A percentile compares a stretch with the other conserved stretches of the same genome.
phyloP scores from a whole-genome alignment of 495 filamentous ascomycete species.

The Friedmanniomyces endolithicus region DNA sequence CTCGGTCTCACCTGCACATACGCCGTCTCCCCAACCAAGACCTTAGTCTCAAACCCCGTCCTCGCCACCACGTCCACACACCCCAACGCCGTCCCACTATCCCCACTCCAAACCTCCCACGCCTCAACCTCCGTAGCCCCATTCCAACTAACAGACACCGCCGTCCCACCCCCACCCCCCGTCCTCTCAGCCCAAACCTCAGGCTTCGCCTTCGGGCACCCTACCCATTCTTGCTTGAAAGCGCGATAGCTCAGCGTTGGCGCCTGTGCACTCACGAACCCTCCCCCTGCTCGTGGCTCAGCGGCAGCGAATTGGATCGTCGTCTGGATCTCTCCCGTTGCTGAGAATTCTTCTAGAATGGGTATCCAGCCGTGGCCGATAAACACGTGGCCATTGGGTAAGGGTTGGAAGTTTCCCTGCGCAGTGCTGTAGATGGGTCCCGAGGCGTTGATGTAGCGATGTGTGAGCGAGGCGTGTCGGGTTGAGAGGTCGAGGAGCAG shows the following conservation, averaged over 20 bases:
- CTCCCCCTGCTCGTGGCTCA: constrained; percentile 2
- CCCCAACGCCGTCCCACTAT: not conserved
- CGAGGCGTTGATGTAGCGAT: constrained; percentile 8
- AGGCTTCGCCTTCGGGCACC: constrained; percentile 8
- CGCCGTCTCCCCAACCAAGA: not conserved
- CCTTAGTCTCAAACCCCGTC: constrained; percentile 13
- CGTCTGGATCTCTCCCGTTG: constrained; percentile 18
- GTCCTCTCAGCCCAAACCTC: constrained; percentile 4
- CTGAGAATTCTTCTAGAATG: constrained; percentile 15
- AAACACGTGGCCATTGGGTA: constrained; percentile 21
- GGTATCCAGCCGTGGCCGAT: constrained; percentile 21
- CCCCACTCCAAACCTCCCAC: constrained; percentile 8
- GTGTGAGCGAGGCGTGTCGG: constrained; percentile 6
- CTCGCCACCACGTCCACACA: constrained; percentile 1
- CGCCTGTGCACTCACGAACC: constrained; percentile 2
- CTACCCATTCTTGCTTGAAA: constrained; percentile 16
- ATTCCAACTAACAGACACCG: constrained; percentile 20
- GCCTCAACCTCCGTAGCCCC: constrained; percentile 17
- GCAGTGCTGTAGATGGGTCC: constrained; percentile 15
- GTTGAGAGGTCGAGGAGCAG: constrained; percentile 8
- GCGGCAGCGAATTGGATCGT: constrained; percentile 13
- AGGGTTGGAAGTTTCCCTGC: constrained; percentile 21
- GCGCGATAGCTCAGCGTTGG: constrained; percentile 14
- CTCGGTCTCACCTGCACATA: constrained; percentile 10
- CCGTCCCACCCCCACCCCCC: not conserved